Evolutionary conservation across 1,284 basidiomycete species (phyloP), one percentile per base, ranked within the genome.

Genomic region (Peniophora sp.): DNA sequence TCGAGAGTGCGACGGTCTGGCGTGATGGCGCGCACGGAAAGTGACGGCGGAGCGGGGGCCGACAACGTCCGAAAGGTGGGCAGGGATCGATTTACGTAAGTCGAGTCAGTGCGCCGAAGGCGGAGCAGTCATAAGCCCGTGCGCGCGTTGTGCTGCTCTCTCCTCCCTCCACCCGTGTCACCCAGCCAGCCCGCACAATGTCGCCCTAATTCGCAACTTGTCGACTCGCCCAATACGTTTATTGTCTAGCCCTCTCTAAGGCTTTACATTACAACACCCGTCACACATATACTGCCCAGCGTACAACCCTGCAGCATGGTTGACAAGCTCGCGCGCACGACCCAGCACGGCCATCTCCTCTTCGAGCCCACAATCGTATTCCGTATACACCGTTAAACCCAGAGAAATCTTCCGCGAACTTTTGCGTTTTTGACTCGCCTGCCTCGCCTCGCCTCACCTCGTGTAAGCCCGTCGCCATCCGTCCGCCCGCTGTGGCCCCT

Each of bases 341-440:
- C 83, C 65, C 85, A 81, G 76, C 83, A 86, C 84, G 85, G 86
- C 73, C 83, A 85, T 67, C 76, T 88, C 56, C 79, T 88, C 64
- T 89, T 89, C 68, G 86, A 88, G 73, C 86, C 86, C 55, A 81
- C 84, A 71, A 83, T 88, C 68, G 86, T 88, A 66, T 80, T 88
- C 70, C 86, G 86, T 67, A 89, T 89, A 89, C 79, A 81, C 73
- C 71, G 68, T 64, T 78, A 66, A 79, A 5, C n/a, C n/a, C n/a
- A n/a, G n/a, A n/a, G n/a, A n/a, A n/a, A n/a, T n/a, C n/a, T n/a
- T n/a, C n/a, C n/a, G n/a, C n/a, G n/a, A 32, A 32, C 27, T 32
- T 32, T 32, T 32, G 12, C 27, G 6, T 32, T 32, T 32, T 32
- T 32, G 27, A 32, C 27, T 32, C 27, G 27, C 12, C 12, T 32